phyloP scores from a whole-genome alignment of 805 yeast species.

The Pichia phayaonensis region DNA sequence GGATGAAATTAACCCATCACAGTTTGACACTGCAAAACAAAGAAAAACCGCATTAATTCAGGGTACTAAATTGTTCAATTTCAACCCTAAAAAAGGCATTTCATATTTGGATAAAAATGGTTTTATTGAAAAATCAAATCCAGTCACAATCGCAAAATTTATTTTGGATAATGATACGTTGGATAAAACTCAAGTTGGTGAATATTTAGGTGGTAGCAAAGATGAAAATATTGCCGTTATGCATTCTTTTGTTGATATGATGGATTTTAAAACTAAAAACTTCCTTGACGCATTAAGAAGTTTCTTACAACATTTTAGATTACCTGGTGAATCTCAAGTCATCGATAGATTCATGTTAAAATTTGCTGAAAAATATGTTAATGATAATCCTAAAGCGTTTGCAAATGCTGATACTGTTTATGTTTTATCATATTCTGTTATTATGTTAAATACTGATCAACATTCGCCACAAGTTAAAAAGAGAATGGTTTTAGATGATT shows the following conservation, averaged over 20 bases:
- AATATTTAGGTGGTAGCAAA: constrained; percentile 84
- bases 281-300: constrained; percentile 83
- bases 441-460: constrained; percentile 89
- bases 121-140: constrained; percentile 53
- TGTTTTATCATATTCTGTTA: constrained; percentile 83
- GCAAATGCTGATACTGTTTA: constrained; percentile 93
- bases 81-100: constrained; percentile 77
- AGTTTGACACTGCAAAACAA: constrained; percentile 78
- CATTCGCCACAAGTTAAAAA: constrained; percentile 82
- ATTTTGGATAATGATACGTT: constrained; percentile 60
- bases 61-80: constrained; percentile 73
- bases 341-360: constrained; percentile 95
- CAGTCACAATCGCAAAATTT: constrained; percentile 68
- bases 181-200: constrained; percentile 82
- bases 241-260: constrained; percentile 88
- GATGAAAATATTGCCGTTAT: constrained; percentile 69
- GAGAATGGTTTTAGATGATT: constrained; percentile 84
- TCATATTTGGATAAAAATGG: constrained; percentile 51
- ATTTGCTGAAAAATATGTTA: constrained; percentile 86
- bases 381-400: constrained; percentile 83
- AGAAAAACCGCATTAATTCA: constrained; percentile 76
- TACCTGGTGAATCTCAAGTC: constrained; percentile 98
- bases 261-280: constrained; percentile 62
- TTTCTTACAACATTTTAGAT: constrained; percentile 79
- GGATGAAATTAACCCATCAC: constrained; percentile 65